phyloP scores from a whole-genome alignment of 805 yeast species.

The Nakazawaea sp. region DNA sequence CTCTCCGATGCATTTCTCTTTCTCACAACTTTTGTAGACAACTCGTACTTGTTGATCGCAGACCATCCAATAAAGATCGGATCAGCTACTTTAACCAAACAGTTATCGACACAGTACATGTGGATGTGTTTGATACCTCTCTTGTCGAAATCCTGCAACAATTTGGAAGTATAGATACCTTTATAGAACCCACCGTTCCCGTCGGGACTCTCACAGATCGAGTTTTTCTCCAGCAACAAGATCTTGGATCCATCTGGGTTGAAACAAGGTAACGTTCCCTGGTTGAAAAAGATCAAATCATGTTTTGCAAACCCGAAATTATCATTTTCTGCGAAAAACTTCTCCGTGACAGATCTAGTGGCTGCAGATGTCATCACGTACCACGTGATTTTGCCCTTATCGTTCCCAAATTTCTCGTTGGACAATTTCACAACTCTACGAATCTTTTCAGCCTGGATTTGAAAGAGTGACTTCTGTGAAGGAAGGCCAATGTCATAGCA shows the following conservation, averaged over 20 bases:
- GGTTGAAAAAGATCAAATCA: constrained; percentile 80
- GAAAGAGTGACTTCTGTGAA: constrained; percentile 77
- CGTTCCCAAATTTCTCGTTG: constrained; percentile 19
- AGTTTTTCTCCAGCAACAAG: constrained; percentile 46
- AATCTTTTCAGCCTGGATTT: constrained; percentile 87
- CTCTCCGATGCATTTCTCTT: constrained; percentile 82
- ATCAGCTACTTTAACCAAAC: constrained; percentile 87
- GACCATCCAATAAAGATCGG: constrained; percentile 88
- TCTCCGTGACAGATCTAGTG: constrained; percentile 69
- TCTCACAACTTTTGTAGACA: constrained; percentile 93
- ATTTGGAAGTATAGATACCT: constrained; percentile 60
- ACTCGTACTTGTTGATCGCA: constrained; percentile 52
- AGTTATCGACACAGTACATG: constrained; percentile 96
- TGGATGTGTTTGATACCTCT: constrained; percentile 84
- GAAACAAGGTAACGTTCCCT: constrained; percentile 92
- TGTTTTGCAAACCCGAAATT: constrained; percentile 63
- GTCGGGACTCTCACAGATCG: constrained; percentile 84
- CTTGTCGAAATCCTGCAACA: constrained; percentile 58
- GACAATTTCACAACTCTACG: constrained; percentile 55
- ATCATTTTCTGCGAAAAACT: constrained; percentile 51
- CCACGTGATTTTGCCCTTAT: constrained; percentile 52
- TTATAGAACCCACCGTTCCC: constrained; percentile 97
- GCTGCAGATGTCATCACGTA: constrained; percentile 95
- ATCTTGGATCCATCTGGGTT: constrained; percentile 62
- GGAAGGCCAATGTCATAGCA: constrained; percentile 86